A percentile compares a stretch with the other conserved stretches of the same genome.
phyloP scores from a whole-genome alignment of 441 rosid genomes.

The Lepidium campestre region DNA sequence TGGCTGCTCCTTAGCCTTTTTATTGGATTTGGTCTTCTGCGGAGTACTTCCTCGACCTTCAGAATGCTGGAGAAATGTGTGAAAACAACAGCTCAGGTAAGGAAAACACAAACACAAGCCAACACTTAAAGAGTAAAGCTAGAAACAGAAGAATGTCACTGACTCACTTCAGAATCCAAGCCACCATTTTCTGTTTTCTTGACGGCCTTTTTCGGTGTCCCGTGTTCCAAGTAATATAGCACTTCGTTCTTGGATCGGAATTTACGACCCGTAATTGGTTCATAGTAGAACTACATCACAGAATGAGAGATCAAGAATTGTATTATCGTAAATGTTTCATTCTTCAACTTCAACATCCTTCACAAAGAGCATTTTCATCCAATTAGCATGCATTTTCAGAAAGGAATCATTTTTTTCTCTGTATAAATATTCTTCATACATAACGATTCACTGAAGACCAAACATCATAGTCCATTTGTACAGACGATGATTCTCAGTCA shows the following conservation, averaged over 20 bases:
- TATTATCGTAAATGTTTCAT: not conserved
- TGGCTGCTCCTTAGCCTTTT: not conserved
- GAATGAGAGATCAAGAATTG: not conserved
- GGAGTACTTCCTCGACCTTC: constrained; percentile 10
- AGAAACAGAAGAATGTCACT: not conserved
- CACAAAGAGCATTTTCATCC: not conserved
- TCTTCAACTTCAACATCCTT: not conserved
- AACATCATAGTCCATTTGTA: not conserved
- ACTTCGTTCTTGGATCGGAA: constrained; percentile 82
- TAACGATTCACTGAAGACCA: not conserved
- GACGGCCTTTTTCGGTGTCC: constrained; percentile 28
- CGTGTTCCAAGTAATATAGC: constrained; percentile 57
- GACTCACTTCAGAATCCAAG: constrained; percentile 36
- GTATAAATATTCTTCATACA: not conserved
- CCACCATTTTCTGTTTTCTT: constrained; percentile 33
- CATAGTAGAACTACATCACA: constrained; percentile 61
- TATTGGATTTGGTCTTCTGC: not conserved
- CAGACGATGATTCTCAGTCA: not conserved
- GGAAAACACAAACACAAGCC: not conserved
- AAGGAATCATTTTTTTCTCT: not conserved
- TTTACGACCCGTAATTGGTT: constrained; percentile 45
- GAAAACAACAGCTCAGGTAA: not conserved
- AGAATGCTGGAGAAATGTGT: not conserved
- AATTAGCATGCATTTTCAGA: not conserved
- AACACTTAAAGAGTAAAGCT: not conserved